phyloP scores from a whole-genome alignment of 176 grass and related monocot genomes.

The Ampelocalamus luodianensis region DNA sequence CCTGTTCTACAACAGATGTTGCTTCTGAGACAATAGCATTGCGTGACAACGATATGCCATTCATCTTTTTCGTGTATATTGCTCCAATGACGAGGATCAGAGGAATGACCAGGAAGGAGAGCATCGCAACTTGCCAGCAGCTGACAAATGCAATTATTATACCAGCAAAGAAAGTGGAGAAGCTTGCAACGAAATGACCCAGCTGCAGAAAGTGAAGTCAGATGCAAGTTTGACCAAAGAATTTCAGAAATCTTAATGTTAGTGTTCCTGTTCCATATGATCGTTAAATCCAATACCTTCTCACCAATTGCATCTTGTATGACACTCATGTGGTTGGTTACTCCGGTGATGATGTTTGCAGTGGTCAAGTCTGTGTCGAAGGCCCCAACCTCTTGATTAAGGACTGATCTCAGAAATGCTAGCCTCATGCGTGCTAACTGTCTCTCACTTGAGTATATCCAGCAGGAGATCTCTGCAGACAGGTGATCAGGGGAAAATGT shows the following conservation, averaged over 20 bases:
- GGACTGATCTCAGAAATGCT: conserved; percentile 51
- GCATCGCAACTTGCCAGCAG: conserved; percentile 58
- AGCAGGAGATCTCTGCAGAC: conserved; percentile 53
- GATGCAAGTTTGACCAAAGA: conserved; percentile 22
- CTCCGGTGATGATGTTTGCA: conserved; percentile 47
- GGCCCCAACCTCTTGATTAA: conserved; percentile 58
- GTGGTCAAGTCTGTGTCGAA: conserved; percentile 60
- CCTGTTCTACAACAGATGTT: conserved; percentile 62
- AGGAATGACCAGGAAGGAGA: conserved; percentile 50
- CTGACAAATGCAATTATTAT: conserved; percentile 47
- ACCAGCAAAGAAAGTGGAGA: conserved; percentile 55
- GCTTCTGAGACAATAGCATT: conserved; percentile 45
- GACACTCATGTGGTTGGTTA: conserved; percentile 54
- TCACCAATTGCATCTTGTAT: conserved; percentile 67
- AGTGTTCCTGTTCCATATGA: neutral
- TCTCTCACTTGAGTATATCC: conserved; percentile 61
- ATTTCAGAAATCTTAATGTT: neutral
- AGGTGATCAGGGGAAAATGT: conserved; percentile 20
- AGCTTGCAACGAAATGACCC: conserved; percentile 54
- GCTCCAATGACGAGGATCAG: conserved; percentile 54
- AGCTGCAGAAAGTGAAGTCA: conserved; percentile 44
- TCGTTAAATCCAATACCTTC: conserved; percentile 42
- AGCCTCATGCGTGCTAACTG: conserved; percentile 52
- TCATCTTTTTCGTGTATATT: conserved; percentile 48
- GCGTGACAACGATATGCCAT: conserved; percentile 36